Evolutionary conservation across 2,329 filamentous ascomycete species (phyloP), one percentile per base, ranked within the genome.

Genomic region (Pseudocercospora macadamiae): DNA sequence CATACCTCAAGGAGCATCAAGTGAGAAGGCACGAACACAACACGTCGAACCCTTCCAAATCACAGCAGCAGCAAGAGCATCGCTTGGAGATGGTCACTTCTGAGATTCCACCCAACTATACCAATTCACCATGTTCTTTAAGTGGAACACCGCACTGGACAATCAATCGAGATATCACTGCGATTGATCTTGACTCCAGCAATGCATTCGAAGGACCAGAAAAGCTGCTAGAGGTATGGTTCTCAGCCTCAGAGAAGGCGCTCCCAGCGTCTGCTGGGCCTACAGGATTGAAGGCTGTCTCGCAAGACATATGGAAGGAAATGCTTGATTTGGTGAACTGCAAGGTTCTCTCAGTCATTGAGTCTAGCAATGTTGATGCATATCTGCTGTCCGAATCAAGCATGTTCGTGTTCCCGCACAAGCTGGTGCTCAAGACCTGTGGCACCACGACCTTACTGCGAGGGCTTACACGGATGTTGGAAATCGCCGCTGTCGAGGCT

Each of bases 361-460:
- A 93, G 73, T 96, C 93, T 21, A 92, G 96, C 64, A 88, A 93
- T 73, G 89, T 97, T 69, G 95, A 99, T 73, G 93, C 95, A 65
- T 99, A 99, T 74, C 86, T 99, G 5, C 83, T 99, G 56, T 99
- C 95, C 64, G 95, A 99, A 79, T 97, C 95, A 37, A 97, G 95
- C 89, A 96, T 99, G 93, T 99, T 99, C 74, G 91, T 99, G 69
- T 99, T 96, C 77, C 92, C 93, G n/a, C 95, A 99, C 85, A 99
- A 99, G 83, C 85, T 99, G 64, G 96, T 99, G 61, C 82, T 99
- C 67, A 99, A 99, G 85, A 99, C 95, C 6, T 99, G 95, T 71
- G 95, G 95, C 61, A 99, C 95, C 21, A 99, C 95, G 12, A 99
- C 95, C 2, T 81, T 99, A 54, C 85, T 99, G 5, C 88, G 90